Evolutionary conservation across 225 moss, liverwort and hornwort genomes (phyloP), one percentile per base, ranked within the genome.

Genomic region (Anthoceros angustus): DNA sequence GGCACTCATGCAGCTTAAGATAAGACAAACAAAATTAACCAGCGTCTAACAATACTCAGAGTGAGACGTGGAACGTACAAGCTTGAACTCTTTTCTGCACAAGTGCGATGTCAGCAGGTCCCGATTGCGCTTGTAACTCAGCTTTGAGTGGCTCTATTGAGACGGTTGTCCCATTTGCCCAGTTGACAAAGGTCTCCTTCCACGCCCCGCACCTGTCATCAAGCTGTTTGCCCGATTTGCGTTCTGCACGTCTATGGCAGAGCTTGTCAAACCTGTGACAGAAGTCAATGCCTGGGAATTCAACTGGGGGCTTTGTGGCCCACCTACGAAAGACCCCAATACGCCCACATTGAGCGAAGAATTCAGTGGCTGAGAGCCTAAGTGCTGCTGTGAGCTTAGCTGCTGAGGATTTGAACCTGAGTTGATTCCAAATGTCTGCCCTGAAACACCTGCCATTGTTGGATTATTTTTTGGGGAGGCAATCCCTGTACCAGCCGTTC

Each of bases 221-320:
- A 77, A 48, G 12, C 73, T 62, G 8, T 81, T 84, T 69, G 86
- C 80, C 63, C 88, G 73, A 24, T 82, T 77, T 40, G 80, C 86
- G 81, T 84, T 87, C 72, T 92, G 91, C 69, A 87, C 70, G 67
- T 87, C 90, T 77, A 87, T 75, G 20, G 85, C 79, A 48, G 87
- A 74, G 72, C 74, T 92, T 45, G 79, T 77, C 72, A 92, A 73
- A 62, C 79, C 84, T 50, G 78, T 68, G 43, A 83, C 80, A 64
- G 81, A 76, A 62, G 78, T 80, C 50, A 99, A 72, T 63, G 77
- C 80, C 71, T 89, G 98, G 15, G 82, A 73, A 74, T 74, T 78
- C 70, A 99, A 71, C 73, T 92, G 98, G 49, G 98, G 87, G 70
- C 92, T 99, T 43, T 84, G 76, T 66, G 98, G 92, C 65, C 82